phyloP scores from a whole-genome alignment of 805 yeast genomes.

The Saccharomycodes ludwigii region DNA sequence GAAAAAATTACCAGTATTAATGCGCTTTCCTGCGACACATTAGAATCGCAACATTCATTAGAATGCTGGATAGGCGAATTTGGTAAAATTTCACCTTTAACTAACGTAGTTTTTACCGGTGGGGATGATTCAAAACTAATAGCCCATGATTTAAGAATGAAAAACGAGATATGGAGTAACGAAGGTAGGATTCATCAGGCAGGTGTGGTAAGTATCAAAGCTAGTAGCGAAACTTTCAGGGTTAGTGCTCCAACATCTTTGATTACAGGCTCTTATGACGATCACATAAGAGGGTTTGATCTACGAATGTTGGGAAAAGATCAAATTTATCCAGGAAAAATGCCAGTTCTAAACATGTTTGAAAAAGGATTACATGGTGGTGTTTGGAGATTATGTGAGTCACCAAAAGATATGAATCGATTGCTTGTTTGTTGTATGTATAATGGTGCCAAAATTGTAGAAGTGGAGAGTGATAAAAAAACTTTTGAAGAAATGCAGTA shows the following conservation, averaged over 20 bases:
- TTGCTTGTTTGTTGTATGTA: slow-evolving; percentile 88
- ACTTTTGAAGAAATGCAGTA: slow-evolving; percentile 11
- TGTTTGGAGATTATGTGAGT: slow-evolving; percentile 82
- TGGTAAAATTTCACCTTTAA: slow-evolving; percentile 41
- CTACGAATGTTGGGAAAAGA: slow-evolving; percentile 38
- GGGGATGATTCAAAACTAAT: slow-evolving; percentile 78
- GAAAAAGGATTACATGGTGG: slow-evolving; percentile 71
- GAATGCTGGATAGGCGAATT: slow-evolving; percentile 87
- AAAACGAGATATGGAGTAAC: slow-evolving; percentile 21
- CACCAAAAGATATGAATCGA: slow-evolving; percentile 29
- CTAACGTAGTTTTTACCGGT: slow-evolving; percentile 62
- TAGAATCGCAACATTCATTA: slow-evolving; percentile 41
- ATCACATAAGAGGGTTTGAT: slow-evolving; percentile 57
- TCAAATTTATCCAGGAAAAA: slow-evolving; percentile 33
- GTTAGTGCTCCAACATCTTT: slow-evolving; percentile 16
- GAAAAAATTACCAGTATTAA: not conserved
- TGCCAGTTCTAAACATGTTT: slow-evolving; percentile 34
- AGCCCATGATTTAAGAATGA: slow-evolving; percentile 54
- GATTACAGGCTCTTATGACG: slow-evolving; percentile 88
- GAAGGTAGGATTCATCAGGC: slow-evolving; percentile 64
- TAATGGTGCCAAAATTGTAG: slow-evolving; percentile 73
- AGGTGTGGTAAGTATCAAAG: slow-evolving; percentile 77
- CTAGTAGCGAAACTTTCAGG: slow-evolving; percentile 22
- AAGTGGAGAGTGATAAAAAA: too few relatives aligned
- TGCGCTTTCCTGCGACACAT: too few relatives aligned